Conservation (phyloP, 495 filamentous ascomycete species). For the Penicillium turbatum region DNA sequence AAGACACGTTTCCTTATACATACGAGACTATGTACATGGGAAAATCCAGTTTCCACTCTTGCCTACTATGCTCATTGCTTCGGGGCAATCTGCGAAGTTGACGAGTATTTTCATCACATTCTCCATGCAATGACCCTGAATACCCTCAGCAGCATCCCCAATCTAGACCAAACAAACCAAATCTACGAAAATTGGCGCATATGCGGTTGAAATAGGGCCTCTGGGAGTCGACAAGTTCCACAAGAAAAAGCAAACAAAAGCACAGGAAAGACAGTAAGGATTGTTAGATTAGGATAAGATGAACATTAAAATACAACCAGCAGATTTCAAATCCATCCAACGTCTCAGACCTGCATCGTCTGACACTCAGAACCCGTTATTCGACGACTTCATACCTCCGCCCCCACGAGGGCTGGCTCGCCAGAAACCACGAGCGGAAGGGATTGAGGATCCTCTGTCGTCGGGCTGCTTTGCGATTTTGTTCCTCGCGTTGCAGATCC, state of each 20-base stretch:
- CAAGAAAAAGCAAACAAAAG: conserved; percentile 1
- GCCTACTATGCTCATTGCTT: too few species aligned
- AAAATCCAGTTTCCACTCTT: too few species aligned
- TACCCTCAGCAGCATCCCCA: too few species aligned
- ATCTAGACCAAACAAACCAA: too few species aligned
- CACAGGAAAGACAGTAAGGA: neutral
- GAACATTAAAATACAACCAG: neutral
- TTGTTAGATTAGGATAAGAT: neutral
- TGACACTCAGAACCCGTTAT: neutral
- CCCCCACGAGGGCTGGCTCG: neutral
- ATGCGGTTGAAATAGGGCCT: neutral
- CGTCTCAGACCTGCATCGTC: neutral
- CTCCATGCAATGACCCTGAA: too few species aligned
- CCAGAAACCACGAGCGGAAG: conserved; percentile 9
- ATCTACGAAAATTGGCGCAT: neutral
- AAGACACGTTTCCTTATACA: too few species aligned
- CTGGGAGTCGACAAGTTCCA: neutral
- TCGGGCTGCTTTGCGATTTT: conserved; percentile 8
- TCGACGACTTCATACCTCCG: conserved; percentile 6
- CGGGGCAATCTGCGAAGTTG: too few species aligned
- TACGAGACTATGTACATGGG: too few species aligned
- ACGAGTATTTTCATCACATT: too few species aligned
- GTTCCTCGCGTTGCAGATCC: conserved; percentile 15
- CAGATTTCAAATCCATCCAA: neutral
- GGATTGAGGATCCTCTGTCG: conserved; percentile 3